These are phyloP conservation scores for Apiospora saccharicola DNA, from an alignment of 2,329 filamentous ascomycete genomes.

Conservation along the genomic window DNA sequence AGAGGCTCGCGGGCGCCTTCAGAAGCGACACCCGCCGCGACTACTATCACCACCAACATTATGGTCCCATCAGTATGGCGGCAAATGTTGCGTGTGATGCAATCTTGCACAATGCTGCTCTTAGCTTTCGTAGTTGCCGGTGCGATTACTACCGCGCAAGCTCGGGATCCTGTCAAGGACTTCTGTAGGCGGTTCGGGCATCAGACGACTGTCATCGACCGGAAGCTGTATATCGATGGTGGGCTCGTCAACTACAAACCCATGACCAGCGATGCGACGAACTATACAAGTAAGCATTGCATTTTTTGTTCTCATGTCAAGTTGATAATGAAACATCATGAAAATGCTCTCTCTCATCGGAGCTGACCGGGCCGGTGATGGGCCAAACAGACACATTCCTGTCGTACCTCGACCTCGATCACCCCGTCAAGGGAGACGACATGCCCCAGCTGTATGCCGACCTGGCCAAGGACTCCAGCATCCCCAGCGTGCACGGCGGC, in stretches of 20 bases:
- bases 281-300: constrained; percentile 62
- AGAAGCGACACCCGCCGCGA: background rate
- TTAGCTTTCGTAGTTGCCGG: background rate
- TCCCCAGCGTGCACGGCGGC: constrained; percentile 57
- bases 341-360: background rate
- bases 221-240: constrained; percentile 68
- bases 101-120: background rate
- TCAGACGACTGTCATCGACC: constrained; percentile 66
- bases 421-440: constrained; percentile 10
- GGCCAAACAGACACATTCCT: constrained; percentile 26
- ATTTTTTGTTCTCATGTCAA: background rate
- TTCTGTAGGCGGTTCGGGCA: constrained; percentile 65
- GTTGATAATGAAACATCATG: background rate
- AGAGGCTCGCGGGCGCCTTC: background rate
- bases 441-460: constrained; percentile 57
- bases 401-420: constrained; percentile 28
- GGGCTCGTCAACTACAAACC: constrained; percentile 64
- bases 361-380: background rate
- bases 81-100: background rate
- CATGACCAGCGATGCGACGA: constrained; percentile 53
- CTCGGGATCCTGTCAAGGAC: constrained; percentile 56
- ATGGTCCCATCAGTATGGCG: background rate
- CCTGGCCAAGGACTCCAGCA: constrained; percentile 63
- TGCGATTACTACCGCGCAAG: background rate
- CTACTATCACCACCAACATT: background rate